Evolutionary conservation across 805 yeast genomes (phyloP), one percentile per base, ranked within the genome.

Genomic region (Teunomyces stri): DNA sequence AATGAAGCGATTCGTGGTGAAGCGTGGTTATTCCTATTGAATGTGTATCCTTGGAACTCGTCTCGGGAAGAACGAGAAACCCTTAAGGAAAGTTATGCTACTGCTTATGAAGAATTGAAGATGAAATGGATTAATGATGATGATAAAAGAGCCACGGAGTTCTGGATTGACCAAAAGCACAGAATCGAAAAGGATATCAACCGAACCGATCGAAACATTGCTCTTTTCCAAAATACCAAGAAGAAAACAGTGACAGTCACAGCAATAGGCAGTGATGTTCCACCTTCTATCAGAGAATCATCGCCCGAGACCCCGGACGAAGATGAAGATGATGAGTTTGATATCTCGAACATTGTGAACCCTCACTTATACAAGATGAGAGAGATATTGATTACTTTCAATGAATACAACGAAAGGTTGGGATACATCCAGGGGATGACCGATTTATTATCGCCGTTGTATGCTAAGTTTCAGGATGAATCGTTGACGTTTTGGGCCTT

Each of bases 401-500:
- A 94, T 63, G 90, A 87, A 64, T 78, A 84, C 62, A 91, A 94
- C 64, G 74, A 72, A 40, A 85, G 89, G 55, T 68, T 94, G 55
- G 99, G 99, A 0, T 94, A 94, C 60, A 96, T 94, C 15, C 99
- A 94, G 69, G 99, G 99, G 1, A 94, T 94, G 99, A 82, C 94
- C 7, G 99, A 94, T 65, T 70, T 94, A 44, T 70, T 94, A 31
- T 86, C 97, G 0, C 97, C 97, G 0, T 66, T 94, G 2, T 94
- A 89, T 62, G 80, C 76, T 45, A 67, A 60, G 58, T 71, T 56
- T 54, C 76, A 78, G 54, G 96, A 91, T 62, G 96, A 91, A 55
- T 71, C 84, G 0, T 58, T 89, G 20, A 75, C 96, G 5, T 94
- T 94, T 64, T 89, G 97, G 95, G 84, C 90, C 6, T 92, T 94